Evolutionary conservation across 192 early-diverging fungal species (phyloP), one percentile per base, ranked within the genome.

Genomic region (Funneliformis mosseae): DNA sequence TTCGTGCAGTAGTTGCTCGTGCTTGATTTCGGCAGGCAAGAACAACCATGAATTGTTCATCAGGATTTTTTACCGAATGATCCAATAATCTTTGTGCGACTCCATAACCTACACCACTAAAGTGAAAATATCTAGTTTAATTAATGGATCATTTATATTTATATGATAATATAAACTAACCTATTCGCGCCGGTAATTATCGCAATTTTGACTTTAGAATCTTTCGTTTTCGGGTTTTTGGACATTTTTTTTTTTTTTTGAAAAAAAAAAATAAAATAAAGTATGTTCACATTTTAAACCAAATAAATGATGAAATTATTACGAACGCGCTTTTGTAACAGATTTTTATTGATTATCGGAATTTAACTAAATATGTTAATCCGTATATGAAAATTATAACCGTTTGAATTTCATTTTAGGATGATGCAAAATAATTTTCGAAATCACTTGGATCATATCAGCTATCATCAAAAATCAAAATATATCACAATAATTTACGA

Each of bases 1-100:
- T n/a, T 23, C 82, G 69, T 4, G 90, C 90, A 43, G 80, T 76
- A 25, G 76, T 67, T 9, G 90, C 90, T 74, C 87, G 78, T 27
- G 39, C 38, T 67, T 81, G 77, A 73, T 87, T 91, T 8, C 90
- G 84, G 78, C 90, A 91, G 10, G 88, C 90, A 66, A 91, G 83
- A 12, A 91, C 78, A 18, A 91, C 46, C 0, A 73, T 83, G 4
- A 88, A 70, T 18, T 77, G 66, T 12, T 83, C 74, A 1, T 42
- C 10, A 25, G 83, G 67, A 27, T 59, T 71, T 48, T 61, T 33
- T 9, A 62, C 59, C 10, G 83, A 83, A 67, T 87, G 78, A 41
- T 83, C 64, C 11, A 88, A 80, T 21, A 91, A 76, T 7, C 85
- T 85, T 62, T 89, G 83, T n/a, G 84, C 84, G 73, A 89, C 87